Evolutionary conservation across 768 basidiomycete genomes (phyloP), one percentile per base, ranked within the genome.

Genomic region (Astraeus odoratus): DNA sequence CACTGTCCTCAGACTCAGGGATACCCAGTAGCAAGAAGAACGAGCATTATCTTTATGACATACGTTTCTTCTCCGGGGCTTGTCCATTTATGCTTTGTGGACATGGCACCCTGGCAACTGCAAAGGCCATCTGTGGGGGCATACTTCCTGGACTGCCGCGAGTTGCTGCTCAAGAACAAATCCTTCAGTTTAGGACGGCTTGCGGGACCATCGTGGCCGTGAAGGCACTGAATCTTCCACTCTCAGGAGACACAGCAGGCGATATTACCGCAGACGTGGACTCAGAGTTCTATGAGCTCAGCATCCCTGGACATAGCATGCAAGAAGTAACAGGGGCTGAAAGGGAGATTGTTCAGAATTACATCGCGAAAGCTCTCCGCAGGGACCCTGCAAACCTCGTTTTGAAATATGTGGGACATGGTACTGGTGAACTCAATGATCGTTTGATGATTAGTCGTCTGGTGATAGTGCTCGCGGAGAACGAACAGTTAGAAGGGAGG

Each of bases 81-180:
- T n/a, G 30, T 1, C 69, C 70, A 41, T 39, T 63, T 1, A 57
- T 62, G 3, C 39, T 75, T 9, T 75, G 75, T 43, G 72, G 71
- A 23, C 73, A 76, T 51, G 74, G 59, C 5, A 66, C 67, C 2
- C 51, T 78, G 9, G 76, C 73, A 2, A 65, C 73, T 19, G 66
- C 71, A 1, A 61, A 68, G 42, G 66, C 64, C 2, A 52, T 78
- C 10, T 71, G 46, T 39, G 19, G 33, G 2, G 34, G 50, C 16
- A 8, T 30, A 16, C 27, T 54, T 35, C 47, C 43, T 24, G 38
- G 39, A 72, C 36, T 56, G 57, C 20, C 51, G 64, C 15, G 9
- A n/a, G 1, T 39, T 39, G 9, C 47, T 5, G 59, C 51, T 1
- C 51, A 59, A 1, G 26, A 16, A 2, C 18, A 5, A 13, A 27